A percentile compares a stretch with the other conserved stretches of the same genome.
phyloP scores from a whole-genome alignment of 2,329 filamentous ascomycete species.

The Cercospora berteroae region DNA sequence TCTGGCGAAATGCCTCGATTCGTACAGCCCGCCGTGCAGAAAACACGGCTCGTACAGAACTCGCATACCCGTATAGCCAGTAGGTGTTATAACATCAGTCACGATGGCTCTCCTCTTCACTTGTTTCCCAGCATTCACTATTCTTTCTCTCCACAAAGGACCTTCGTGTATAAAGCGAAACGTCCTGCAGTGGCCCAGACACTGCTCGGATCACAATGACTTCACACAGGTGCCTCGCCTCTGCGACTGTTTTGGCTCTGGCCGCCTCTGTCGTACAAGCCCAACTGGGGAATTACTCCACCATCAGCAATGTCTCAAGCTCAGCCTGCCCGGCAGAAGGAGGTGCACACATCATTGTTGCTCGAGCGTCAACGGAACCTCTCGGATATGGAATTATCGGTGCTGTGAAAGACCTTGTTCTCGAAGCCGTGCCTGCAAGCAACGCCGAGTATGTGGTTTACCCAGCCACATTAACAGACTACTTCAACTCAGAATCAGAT shows the following conservation, averaged over 20 bases:
- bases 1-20: neutral
- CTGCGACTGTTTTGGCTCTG: neutral
- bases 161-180: neutral
- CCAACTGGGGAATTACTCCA: conserved; percentile 5
- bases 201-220: neutral
- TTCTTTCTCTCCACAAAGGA: neutral
- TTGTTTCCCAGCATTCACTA: neutral
- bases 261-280: neutral
- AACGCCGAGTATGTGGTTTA: conserved; percentile 24
- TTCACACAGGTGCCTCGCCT: neutral
- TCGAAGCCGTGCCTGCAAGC: conserved; percentile 12
- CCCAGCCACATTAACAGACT: conserved; percentile 23
- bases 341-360: conserved; percentile 26
- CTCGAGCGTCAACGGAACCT: conserved; percentile 22
- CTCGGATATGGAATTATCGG: conserved; percentile 24
- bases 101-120: neutral
- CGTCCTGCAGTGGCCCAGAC: neutral
- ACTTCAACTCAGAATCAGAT: conserved; percentile 23
- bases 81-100: neutral
- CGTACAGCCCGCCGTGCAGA: neutral
- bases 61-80: neutral
- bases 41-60: neutral
- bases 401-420: conserved; percentile 19
- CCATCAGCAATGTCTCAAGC: conserved; percentile 19
- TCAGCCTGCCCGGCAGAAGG: conserved; percentile 18